Evolutionary conservation across 1,284 basidiomycete genomes (phyloP).

Genomic region (Tilletia caries): DNA sequence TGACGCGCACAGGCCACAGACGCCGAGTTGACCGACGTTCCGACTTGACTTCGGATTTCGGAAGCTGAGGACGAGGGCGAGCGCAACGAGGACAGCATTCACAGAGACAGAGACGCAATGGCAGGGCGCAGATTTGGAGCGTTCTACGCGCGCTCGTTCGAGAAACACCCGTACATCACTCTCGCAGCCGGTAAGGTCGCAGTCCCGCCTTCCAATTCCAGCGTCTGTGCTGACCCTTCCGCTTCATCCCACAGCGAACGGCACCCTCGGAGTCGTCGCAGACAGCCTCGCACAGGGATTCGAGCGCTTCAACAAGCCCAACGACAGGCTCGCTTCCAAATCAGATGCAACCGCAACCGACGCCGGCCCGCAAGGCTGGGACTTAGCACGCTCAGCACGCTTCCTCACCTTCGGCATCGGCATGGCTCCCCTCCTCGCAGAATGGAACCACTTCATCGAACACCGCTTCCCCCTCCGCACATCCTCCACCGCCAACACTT

Average conservation of each 20-base stretch:
- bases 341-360: not conserved
- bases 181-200: conserved; percentile 36
- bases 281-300: conserved; percentile 46
- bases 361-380: conserved; percentile 40
- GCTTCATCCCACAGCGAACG: conserved; percentile 32
- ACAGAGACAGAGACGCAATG: not conserved
- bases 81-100: too few relatives aligned
- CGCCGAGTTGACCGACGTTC: too few relatives aligned
- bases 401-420: conserved; percentile 46
- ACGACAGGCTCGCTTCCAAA: not conserved
- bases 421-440: conserved; percentile 48
- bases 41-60: too few relatives aligned
- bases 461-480: conserved; percentile 34
- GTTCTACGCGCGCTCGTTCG: conserved; percentile 48
- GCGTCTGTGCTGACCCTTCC: not conserved
- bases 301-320: conserved; percentile 27
- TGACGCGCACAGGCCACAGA: too few relatives aligned
- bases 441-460: conserved; percentile 51
- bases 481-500: not conserved
- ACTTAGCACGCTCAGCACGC: conserved; percentile 34
- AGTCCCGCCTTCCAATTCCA: too few relatives aligned
- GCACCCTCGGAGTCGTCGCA: conserved; percentile 37
- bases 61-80: too few relatives aligned
- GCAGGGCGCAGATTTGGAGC: conserved; percentile 31
- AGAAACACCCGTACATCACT: conserved; percentile 44